Conservation (phyloP, 495 filamentous ascomycete species). For the Parathielavia hyrcaniae region DNA sequence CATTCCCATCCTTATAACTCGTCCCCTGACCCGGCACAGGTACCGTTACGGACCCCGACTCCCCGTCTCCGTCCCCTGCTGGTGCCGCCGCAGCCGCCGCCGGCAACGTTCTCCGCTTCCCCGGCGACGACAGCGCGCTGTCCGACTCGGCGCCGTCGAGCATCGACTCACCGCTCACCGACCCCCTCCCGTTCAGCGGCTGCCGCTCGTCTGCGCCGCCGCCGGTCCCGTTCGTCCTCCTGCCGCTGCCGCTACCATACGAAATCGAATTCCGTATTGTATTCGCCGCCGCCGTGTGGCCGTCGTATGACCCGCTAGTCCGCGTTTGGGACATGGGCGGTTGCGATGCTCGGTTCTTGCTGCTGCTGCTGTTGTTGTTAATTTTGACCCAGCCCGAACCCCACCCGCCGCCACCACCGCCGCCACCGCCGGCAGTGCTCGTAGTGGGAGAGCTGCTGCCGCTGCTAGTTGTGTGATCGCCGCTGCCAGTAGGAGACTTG, state of each 20-base stretch:
- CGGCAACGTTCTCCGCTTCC: too few relatives aligned
- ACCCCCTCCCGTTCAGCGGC: slow-evolving; percentile 34
- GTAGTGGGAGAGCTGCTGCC: background rate
- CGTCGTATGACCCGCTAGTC: background rate
- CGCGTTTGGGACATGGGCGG: background rate
- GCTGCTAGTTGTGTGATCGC: slow-evolving; percentile 7
- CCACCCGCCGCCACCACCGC: slow-evolving; percentile 31
- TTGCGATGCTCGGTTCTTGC: slow-evolving; percentile 29
- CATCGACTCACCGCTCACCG: slow-evolving; percentile 33
- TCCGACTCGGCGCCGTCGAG: slow-evolving; percentile 35
- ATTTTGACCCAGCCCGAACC: slow-evolving; percentile 32
- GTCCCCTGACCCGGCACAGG: too few relatives aligned
- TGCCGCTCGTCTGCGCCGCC: slow-evolving; percentile 16
- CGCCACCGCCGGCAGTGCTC: background rate
- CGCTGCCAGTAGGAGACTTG: background rate
- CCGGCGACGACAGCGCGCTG: slow-evolving; percentile 28
- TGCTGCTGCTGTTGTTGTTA: slow-evolving; percentile 9
- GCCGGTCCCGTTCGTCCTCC: slow-evolving; percentile 11
- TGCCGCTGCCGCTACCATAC: too few relatives aligned
- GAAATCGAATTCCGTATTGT: slow-evolving; percentile 14
- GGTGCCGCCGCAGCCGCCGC: too few relatives aligned
- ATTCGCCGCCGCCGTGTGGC: too few relatives aligned
- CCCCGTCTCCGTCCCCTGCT: too few relatives aligned
- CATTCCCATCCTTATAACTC: too few relatives aligned
- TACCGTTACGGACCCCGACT: too few relatives aligned